Base-by-base conservation (phyloP, 352 stramenopile genomes). In the Pythium monospermum region DNA sequence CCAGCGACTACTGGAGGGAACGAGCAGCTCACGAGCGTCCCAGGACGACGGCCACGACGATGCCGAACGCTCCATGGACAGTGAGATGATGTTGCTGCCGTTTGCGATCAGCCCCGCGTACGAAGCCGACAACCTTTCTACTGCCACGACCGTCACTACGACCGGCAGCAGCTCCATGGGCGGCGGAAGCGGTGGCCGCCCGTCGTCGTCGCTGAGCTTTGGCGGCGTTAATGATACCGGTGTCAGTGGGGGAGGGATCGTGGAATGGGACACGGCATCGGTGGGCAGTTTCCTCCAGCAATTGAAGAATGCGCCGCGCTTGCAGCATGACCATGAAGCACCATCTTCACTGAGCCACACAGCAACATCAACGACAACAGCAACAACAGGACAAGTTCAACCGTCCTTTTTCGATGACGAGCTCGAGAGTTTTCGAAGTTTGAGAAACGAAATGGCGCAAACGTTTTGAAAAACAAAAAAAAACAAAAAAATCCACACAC, bases 271-370 rank as follows among this genome's bases (percentile, higher is more conserved):
- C 10, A 83, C 68, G 8, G 78, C 77, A 10, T 82, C 75, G 0
- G 78, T 94, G 25, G 80, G 80, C 3, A 84, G 69, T 47, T 94
- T 94, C 41, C 55, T 94, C 2, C 69, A 91, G 44, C 76, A 91
- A 44, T 55, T 94, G 26, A 91, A 91, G 59, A 69, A 88, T 31
- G 83, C 80, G 6, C 83, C 80, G 21, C 76, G 73, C 3, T 53
- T 93, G 11, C 67, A 78, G 30, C 19, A 18, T 2, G 16, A 23
- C 7, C 33, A 49, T 21, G 5, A 6, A 12, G 28, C 18, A 23
- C 22, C 28, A 11, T 8, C 39, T 46, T n/a, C 39, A 15, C 10
- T 7, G 13, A 22, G 15, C 18, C 10, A 11, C 39, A 57, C 39
- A 53, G 22, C 19, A 30, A 13, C 30, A 42, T 37, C 21, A 30